A percentile compares a stretch with the other conserved stretches of the same genome.
These are phyloP conservation scores for Phytophthora foliorum DNA, from an alignment of 352 stramenopile genomes.

Conservation along the genomic window DNA sequence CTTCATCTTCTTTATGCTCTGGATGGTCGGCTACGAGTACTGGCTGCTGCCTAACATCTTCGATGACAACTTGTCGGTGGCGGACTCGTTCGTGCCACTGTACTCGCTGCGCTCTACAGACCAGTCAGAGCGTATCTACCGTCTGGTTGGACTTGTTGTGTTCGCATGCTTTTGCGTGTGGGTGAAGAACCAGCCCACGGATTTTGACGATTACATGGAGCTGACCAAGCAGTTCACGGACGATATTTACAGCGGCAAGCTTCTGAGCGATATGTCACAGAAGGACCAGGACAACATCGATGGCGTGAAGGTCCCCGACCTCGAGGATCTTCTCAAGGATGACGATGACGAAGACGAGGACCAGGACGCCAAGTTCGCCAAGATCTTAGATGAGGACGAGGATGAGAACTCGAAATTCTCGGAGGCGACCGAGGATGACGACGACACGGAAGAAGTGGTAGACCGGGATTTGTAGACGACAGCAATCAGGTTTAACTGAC, in stretches of 20 bases:
- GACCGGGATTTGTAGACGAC: constrained; percentile 77
- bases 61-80: constrained; percentile 98
- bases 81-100: constrained; percentile 98
- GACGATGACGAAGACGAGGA: constrained; percentile 86
- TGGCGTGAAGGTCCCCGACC: constrained; percentile 92
- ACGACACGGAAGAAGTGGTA: constrained; percentile 50
- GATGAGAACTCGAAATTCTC: constrained; percentile 52
- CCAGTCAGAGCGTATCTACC: constrained; percentile 95
- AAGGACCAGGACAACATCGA: constrained; percentile 99
- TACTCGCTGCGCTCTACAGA: constrained; percentile 90
- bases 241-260: constrained; percentile 99
- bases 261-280: constrained; percentile 98
- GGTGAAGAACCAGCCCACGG: constrained; percentile 98
- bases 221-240: constrained; percentile 99
- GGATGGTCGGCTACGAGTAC: constrained; percentile 97
- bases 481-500: constrained; percentile 31
- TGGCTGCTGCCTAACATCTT: constrained; percentile 99
- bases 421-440: constrained; percentile 42
- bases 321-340: constrained; percentile 88
- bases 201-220: constrained; percentile 99
- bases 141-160: constrained; percentile 91
- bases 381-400: constrained; percentile 86
- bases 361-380: constrained; percentile 77
- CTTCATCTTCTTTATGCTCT: constrained; percentile 97
- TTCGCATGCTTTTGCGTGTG: constrained; percentile 98